A percentile compares a stretch with the other conserved stretches of the same genome.
phyloP scores from a whole-genome alignment of 169 alveolate genomes.

The Plasmodium malariae region DNA sequence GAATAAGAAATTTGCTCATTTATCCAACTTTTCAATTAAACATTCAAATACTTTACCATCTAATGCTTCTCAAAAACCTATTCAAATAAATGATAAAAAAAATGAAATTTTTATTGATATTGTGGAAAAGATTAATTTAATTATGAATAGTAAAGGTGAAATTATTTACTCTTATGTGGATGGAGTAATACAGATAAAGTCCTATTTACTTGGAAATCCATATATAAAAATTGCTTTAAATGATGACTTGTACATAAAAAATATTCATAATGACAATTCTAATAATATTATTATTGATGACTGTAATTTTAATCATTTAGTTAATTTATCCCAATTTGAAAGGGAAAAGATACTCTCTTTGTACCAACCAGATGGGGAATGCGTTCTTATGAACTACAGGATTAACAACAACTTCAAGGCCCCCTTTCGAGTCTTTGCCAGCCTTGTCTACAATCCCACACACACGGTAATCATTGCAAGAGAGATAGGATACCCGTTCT shows the following conservation, averaged over 20 bases:
- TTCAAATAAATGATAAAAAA: slow-evolving; percentile 62
- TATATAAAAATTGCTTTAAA: slow-evolving; percentile 91
- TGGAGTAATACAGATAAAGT: slow-evolving; percentile 94
- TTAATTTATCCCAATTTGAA: slow-evolving; percentile 89
- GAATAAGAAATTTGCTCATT: slow-evolving; percentile 11
- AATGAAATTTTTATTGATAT: slow-evolving; percentile 83
- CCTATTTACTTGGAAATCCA: slow-evolving; percentile 92
- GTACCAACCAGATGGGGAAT: slow-evolving; percentile 98
- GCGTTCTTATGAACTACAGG: slow-evolving; percentile 95
- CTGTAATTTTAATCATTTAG: slow-evolving; percentile 93
- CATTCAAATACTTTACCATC: slow-evolving; percentile 85
- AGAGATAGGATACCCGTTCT: too few relatives aligned
- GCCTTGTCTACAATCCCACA: slow-evolving; percentile 27
- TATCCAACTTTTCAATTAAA: slow-evolving; percentile 30
- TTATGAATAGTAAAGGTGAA: slow-evolving; percentile 92
- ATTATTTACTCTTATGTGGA: slow-evolving; percentile 92
- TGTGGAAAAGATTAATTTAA: slow-evolving; percentile 84
- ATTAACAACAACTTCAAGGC: slow-evolving; percentile 85
- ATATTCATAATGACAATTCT: slow-evolving; percentile 49
- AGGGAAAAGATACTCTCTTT: slow-evolving; percentile 89
- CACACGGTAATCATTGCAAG: slow-evolving; percentile 76
- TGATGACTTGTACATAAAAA: slow-evolving; percentile 84
- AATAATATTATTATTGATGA: slow-evolving; percentile 84
- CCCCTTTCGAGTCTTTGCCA: slow-evolving; percentile 85
- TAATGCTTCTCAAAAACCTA: slow-evolving; percentile 88